These are phyloP conservation scores for Turritis glabra DNA, from an alignment of 345 rosid genomes.

Conservation along the genomic window DNA sequence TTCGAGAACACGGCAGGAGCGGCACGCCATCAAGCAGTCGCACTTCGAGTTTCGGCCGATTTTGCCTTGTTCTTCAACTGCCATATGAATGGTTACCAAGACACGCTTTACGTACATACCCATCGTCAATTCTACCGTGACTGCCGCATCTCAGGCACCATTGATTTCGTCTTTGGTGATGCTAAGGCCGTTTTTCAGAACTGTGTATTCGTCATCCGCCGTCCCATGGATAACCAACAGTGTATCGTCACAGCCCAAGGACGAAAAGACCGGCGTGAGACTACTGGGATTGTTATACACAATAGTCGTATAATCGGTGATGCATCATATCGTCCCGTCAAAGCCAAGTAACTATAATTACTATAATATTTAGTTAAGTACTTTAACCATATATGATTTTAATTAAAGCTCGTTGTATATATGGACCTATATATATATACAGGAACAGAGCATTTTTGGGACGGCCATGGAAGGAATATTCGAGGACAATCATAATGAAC, in stretches of 20 bases:
- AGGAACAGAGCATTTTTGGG: constrained; percentile 59
- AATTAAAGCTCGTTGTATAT: neutral
- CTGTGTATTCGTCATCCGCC: constrained; percentile 58
- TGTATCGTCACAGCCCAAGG: constrained; percentile 77
- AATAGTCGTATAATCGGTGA: constrained; percentile 59
- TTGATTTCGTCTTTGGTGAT: constrained; percentile 70
- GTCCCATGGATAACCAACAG: constrained; percentile 52
- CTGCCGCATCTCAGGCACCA: constrained; percentile 70
- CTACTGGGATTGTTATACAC: constrained; percentile 62
- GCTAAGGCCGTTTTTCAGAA: constrained; percentile 65
- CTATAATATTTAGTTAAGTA: neutral
- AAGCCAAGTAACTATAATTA: constrained; percentile 32
- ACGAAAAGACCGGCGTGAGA: constrained; percentile 44
- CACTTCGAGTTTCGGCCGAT: constrained; percentile 58
- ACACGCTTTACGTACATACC: constrained; percentile 70
- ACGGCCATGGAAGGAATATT: constrained; percentile 66
- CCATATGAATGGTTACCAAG: constrained; percentile 61
- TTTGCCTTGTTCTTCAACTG: constrained; percentile 57
- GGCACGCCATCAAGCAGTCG: constrained; percentile 69
- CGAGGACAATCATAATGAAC: constrained; percentile 65
- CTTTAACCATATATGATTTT: neutral
- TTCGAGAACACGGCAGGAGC: constrained; percentile 72
- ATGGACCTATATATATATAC: neutral
- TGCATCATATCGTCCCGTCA: constrained; percentile 38
- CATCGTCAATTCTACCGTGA: constrained; percentile 74